Conservation (phyloP, 257 asterid species). For the Lycium barbarum region DNA sequence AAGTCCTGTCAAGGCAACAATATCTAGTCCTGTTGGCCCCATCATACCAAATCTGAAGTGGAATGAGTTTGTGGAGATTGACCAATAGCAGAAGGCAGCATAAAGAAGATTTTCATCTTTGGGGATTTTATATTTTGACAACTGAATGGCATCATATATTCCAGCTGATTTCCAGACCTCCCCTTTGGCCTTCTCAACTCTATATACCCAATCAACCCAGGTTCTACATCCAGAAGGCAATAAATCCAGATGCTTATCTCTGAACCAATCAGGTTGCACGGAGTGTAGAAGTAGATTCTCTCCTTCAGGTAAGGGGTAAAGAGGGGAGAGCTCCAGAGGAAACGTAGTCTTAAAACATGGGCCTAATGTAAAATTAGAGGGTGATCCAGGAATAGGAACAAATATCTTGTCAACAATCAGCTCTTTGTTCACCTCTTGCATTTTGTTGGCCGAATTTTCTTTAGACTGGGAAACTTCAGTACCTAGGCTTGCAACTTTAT, state of each 20-base stretch:
- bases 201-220: not conserved
- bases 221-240: no score
- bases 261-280: not conserved
- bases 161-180: not conserved
- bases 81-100: constrained; percentile 25
- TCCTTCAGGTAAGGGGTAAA: constrained; percentile 33
- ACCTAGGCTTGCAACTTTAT: not conserved
- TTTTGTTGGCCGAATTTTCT: not conserved
- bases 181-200: not conserved
- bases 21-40: constrained; percentile 5
- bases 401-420: constrained; percentile 7
- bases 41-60: constrained; percentile 23
- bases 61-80: constrained; percentile 15
- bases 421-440: constrained; percentile 13
- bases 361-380: not conserved
- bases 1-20: constrained; percentile 23
- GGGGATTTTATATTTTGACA: not conserved
- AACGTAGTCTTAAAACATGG: constrained; percentile 27
- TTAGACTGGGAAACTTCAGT: not conserved
- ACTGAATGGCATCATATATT: constrained; percentile 6
- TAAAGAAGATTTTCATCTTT: not conserved
- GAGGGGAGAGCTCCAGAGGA: not conserved
- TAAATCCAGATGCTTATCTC: no score
- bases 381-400: constrained; percentile 2
- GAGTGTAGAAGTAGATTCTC: constrained; percentile 28